These are phyloP conservation scores for Colletotrichum higginsianum DNA, from an alignment of 2,329 filamentous ascomycete genomes.

Conservation along the genomic window DNA sequence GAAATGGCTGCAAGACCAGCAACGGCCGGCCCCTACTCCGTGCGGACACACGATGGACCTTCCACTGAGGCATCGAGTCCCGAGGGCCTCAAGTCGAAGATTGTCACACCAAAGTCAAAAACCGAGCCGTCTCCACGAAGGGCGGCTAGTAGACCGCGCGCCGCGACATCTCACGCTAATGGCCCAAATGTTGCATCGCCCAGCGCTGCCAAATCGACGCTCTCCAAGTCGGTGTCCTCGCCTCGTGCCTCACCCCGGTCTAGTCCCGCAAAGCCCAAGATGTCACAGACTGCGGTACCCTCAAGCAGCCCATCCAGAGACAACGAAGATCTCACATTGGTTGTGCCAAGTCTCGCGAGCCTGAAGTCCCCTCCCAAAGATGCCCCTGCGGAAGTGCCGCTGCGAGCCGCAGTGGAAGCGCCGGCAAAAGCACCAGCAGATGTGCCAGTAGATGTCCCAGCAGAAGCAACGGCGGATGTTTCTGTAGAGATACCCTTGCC, in stretches of 20 bases:
- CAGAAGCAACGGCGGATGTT: constrained; percentile 28
- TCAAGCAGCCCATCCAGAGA: constrained; percentile 63
- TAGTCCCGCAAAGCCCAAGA: constrained; percentile 59
- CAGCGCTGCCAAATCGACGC: constrained; percentile 49
- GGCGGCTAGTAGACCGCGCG: constrained; percentile 61
- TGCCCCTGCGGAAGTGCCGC: constrained; percentile 47
- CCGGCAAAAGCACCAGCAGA: not conserved
- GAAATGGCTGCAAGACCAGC: constrained; percentile 73
- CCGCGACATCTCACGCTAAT: constrained; percentile 63
- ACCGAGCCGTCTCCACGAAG: constrained; percentile 67
- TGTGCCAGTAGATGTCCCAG: no score
- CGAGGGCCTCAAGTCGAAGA: constrained; percentile 62
- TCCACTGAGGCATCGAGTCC: constrained; percentile 63
- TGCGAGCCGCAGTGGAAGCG: constrained; percentile 30
- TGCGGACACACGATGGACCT: constrained; percentile 65
- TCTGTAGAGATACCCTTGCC: constrained; percentile 34
- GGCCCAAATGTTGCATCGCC: constrained; percentile 67
- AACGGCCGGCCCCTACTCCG: constrained; percentile 76
- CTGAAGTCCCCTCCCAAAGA: constrained; percentile 49
- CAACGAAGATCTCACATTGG: constrained; percentile 69
- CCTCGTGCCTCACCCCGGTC: constrained; percentile 55
- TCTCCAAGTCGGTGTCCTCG: constrained; percentile 38
- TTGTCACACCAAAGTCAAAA: constrained; percentile 64
- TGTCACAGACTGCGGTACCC: constrained; percentile 47
- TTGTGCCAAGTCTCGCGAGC: constrained; percentile 63